Conservation (phyloP, 108 stramenopile genomes). For the Skeletonema potamos region DNA sequence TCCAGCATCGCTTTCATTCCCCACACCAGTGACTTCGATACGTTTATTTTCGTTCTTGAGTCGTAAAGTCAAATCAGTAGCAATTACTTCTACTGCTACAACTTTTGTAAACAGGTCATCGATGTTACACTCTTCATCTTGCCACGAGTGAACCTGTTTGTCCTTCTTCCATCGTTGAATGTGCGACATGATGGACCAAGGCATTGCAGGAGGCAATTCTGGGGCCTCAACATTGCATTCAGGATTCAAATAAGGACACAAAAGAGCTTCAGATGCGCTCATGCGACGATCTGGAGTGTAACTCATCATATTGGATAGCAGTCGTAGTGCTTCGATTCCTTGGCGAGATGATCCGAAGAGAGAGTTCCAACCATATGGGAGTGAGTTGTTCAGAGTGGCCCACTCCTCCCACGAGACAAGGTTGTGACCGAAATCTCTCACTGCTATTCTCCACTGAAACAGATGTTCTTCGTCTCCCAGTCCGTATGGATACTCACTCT, state of each 20-base stretch:
- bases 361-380: constrained; percentile 42
- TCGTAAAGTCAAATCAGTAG: not conserved
- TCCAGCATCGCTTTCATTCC: not conserved
- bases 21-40: constrained; percentile 7
- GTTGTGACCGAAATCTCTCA: constrained; percentile 38
- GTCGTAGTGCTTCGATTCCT: constrained; percentile 23
- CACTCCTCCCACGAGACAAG: constrained; percentile 44
- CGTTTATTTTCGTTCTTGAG: not conserved
- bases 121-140: constrained; percentile 26
- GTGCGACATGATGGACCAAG: constrained; percentile 44
- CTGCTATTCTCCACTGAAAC: constrained; percentile 35
- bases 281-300: constrained; percentile 19
- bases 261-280: constrained; percentile 35
- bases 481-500: constrained; percentile 4
- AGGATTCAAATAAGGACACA: constrained; percentile 36
- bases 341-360: constrained; percentile 35
- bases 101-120: constrained; percentile 40
- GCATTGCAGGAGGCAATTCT: constrained; percentile 42
- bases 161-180: constrained; percentile 44
- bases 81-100: constrained; percentile 22
- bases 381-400: constrained; percentile 17
- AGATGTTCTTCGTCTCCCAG: constrained; percentile 27
- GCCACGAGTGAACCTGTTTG: constrained; percentile 26
- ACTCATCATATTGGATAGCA: constrained; percentile 38
- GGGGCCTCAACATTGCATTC: constrained; percentile 23